Evolutionary conservation across 78 protist genomes (phyloP), one percentile per base, ranked within the genome.

Genomic region (Chrysochromulina parva): DNA sequence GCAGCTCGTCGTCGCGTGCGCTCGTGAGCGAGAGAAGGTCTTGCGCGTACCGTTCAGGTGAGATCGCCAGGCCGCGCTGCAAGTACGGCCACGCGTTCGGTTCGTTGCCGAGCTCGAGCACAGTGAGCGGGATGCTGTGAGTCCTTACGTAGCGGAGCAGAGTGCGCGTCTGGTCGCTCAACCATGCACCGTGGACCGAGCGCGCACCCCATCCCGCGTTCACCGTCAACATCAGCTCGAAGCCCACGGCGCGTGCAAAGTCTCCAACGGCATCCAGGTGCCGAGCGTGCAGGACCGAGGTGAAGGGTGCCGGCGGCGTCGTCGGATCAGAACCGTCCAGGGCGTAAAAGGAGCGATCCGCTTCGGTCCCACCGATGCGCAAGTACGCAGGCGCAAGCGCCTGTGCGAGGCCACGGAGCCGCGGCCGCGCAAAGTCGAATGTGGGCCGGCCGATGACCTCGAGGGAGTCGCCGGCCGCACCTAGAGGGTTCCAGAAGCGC

Each of bases 121-220:
- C 82, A 1, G 57, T 9, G 24, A 74, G 3, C 50, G 82, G 82
- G 50, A 28, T 28, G 78, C 48, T 1, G 54, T 69, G 57, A 1
- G 13, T n/a, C 13, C 26, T 13, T 11, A 19, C 55, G 26, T 17
- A 74, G 13, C 82, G 82, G 57, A 74, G 38, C 11, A 74, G 82
- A 1, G 54, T 50, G 78, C 28, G 48, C 24, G 52, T 17, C 78
- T 28, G 38, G 14, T 11, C 78, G 48, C 48, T 3, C 13, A 5
- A 16, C 78, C 78, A 69, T 19, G 78, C 78, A 13, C 53, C 38
- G 78, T 11, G 50, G 78, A 13, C 82, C 4, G 53, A 11, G 26
- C 82, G 82, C 24, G 55, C n/a, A 55, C 82, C 82, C 82, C 82
- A 74, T 3, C 82, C 82, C 38, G 82, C 82, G 55, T 74, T 74